These are phyloP conservation scores for Fagus sylvatica DNA, from an alignment of 306 rosid species.

Conservation along the genomic window DNA sequence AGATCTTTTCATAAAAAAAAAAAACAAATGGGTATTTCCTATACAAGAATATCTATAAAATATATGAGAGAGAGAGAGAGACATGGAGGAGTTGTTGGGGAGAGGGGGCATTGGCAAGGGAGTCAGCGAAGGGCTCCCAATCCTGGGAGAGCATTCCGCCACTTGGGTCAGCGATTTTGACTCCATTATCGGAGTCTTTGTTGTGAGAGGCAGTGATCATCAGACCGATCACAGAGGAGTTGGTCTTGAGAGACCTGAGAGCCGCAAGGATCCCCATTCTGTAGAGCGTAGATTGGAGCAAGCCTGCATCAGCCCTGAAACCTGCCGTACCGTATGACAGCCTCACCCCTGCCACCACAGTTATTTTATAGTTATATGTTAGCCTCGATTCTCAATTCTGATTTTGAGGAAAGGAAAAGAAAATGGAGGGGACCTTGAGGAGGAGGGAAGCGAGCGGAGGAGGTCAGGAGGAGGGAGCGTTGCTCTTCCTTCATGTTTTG, in stretches of 20 bases:
- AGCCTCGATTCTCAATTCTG: background rate
- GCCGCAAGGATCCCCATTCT: constrained; percentile 79
- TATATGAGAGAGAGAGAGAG: background rate
- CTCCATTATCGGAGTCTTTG: constrained; percentile 79
- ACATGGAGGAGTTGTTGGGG: constrained; percentile 56
- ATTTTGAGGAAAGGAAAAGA: background rate
- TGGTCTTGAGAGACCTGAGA: constrained; percentile 63
- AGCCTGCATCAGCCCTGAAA: constrained; percentile 75
- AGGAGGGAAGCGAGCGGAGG: constrained; percentile 57
- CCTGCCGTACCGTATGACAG: constrained; percentile 84
- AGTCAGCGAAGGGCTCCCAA: constrained; percentile 92
- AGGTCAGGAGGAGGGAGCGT: constrained; percentile 48
- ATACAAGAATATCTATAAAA: too few species aligned
- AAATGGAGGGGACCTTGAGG: constrained; percentile 48
- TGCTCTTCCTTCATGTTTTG: constrained; percentile 63
- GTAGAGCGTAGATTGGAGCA: constrained; percentile 65
- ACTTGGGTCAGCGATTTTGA: constrained; percentile 75
- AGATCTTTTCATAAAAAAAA: background rate
- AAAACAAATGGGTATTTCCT: background rate
- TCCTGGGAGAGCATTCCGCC: constrained; percentile 92
- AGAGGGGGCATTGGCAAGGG: constrained; percentile 67
- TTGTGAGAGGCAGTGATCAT: constrained; percentile 96
- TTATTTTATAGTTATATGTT: background rate
- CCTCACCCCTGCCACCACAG: constrained; percentile 44
- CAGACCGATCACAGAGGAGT: constrained; percentile 59